A percentile compares a stretch with the other conserved stretches of the same genome.
Evolutionary conservation across 805 yeast genomes (phyloP).

Genomic region (Starmerella apicola): DNA sequence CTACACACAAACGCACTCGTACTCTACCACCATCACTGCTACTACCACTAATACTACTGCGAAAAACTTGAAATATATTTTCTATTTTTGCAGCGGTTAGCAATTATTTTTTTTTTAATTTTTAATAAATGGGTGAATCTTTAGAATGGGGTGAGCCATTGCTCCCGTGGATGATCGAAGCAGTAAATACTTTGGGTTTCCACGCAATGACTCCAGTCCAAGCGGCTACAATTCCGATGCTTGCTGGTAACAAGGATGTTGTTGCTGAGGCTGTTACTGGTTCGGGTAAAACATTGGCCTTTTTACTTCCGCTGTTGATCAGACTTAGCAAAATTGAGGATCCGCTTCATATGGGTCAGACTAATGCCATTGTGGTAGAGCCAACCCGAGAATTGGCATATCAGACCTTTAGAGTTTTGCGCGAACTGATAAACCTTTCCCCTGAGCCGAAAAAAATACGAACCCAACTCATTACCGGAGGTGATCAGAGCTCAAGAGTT

Average conservation of each 20-base stretch:
- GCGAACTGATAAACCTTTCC: slow-evolving; percentile 40
- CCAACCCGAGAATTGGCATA: slow-evolving; percentile 48
- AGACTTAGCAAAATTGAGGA: slow-evolving; percentile 23
- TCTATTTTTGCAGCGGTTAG: too few relatives aligned
- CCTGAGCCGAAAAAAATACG: slow-evolving; percentile 21
- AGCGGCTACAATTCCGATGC: slow-evolving; percentile 82
- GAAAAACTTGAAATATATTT: too few relatives aligned
- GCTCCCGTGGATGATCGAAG: slow-evolving; percentile 33
- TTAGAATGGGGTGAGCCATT: slow-evolving; percentile 22
- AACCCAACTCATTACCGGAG: slow-evolving; percentile 32
- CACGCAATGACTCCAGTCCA: slow-evolving; percentile 91
- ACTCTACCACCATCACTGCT: too few relatives aligned
- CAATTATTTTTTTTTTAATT: too few relatives aligned
- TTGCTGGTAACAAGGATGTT: slow-evolving; percentile 77
- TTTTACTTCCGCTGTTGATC: slow-evolving; percentile 56
- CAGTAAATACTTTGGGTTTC: slow-evolving; percentile 63
- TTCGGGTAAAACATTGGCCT: slow-evolving; percentile 94
- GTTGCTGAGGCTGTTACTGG: slow-evolving; percentile 97
- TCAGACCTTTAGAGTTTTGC: slow-evolving; percentile 52
- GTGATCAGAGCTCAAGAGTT: slow-evolving; percentile 30
- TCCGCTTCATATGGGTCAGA: slow-evolving; percentile 40
- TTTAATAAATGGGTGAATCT: slow-evolving; percentile 5
- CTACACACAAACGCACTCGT: too few relatives aligned
- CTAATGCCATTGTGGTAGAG: slow-evolving; percentile 59
- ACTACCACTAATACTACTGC: too few relatives aligned